These are phyloP conservation scores for Linderniella brevidens DNA, from an alignment of 257 asterid genomes.

Conservation along the genomic window DNA sequence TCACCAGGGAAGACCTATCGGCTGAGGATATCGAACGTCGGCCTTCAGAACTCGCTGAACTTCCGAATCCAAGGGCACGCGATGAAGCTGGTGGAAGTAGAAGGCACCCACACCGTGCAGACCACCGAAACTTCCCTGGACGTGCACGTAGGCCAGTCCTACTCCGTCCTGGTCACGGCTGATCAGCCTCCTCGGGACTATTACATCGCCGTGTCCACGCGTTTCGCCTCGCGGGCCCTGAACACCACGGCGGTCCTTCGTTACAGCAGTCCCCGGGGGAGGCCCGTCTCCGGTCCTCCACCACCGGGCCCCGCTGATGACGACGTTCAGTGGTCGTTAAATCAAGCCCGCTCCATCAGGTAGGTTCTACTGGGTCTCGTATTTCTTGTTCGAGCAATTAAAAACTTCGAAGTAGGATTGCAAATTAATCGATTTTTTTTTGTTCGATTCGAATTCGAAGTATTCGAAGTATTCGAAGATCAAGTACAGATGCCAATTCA, in stretches of 20 bases:
- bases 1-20: conserved; percentile 51
- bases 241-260: conserved; percentile 40
- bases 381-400: background rate
- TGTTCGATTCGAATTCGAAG: too few relatives aligned
- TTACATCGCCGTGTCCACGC: conserved; percentile 37
- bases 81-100: conserved; percentile 59
- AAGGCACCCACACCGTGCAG: conserved; percentile 59
- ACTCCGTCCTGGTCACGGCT: conserved; percentile 49
- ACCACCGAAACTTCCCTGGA: conserved; percentile 32
- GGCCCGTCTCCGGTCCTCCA: conserved; percentile 22
- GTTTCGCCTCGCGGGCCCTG: conserved; percentile 24
- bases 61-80: conserved; percentile 47
- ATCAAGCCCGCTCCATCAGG: conserved; percentile 65
- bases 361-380: background rate
- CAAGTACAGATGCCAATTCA: too few relatives aligned
- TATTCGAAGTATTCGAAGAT: too few relatives aligned
- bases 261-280: conserved; percentile 20
- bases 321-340: conserved; percentile 24
- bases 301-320: conserved; percentile 23
- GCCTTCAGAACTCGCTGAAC: conserved; percentile 30
- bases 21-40: conserved; percentile 58
- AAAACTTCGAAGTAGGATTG: too few relatives aligned
- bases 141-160: conserved; percentile 62
- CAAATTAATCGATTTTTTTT: too few relatives aligned
- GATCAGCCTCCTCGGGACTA: conserved; percentile 36